Percentiles rank a stretch among this genome's conserved stretches.
Conservation (phyloP, 495 filamentous ascomycete genomes). For the Chlorociboria aeruginascens region DNA sequence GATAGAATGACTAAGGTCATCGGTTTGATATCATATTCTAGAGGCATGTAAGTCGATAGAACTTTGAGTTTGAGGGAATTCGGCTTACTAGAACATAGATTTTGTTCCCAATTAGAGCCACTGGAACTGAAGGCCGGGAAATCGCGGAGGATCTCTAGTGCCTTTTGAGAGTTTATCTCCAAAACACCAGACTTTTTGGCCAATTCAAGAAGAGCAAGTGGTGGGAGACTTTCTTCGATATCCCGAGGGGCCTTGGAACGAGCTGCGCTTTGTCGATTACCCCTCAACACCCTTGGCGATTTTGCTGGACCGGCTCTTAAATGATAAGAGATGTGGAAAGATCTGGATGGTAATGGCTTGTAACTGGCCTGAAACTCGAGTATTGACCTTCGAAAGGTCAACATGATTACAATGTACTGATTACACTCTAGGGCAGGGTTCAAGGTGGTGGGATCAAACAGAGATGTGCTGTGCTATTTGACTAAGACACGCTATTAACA, state of each 20-base stretch:
- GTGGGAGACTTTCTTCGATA: constrained; percentile 5
- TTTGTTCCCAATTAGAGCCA: not conserved
- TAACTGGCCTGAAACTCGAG: not conserved
- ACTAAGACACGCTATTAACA: no score
- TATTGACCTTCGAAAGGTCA: not conserved
- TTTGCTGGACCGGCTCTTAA: not conserved
- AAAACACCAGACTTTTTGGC: constrained; percentile 15
- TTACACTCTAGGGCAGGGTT: not conserved
- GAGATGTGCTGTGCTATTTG: no score
- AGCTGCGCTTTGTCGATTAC: not conserved
- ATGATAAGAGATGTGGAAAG: not conserved
- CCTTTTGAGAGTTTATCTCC: constrained; percentile 2
- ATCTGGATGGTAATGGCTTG: not conserved
- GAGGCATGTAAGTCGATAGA: not conserved
- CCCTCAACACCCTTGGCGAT: not conserved
- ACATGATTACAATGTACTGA: not conserved
- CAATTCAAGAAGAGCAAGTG: constrained; percentile 3
- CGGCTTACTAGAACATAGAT: constrained; percentile 3
- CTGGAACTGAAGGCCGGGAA: not conserved
- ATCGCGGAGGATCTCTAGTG: constrained; percentile 7
- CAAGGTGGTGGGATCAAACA: no score
- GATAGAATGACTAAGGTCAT: constrained; percentile 7
- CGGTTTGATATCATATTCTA: constrained; percentile 9
- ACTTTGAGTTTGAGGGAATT: not conserved
- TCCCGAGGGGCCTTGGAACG: not conserved